phyloP scores from a whole-genome alignment of 495 filamentous ascomycete genomes.

The Neurospora sp. region DNA sequence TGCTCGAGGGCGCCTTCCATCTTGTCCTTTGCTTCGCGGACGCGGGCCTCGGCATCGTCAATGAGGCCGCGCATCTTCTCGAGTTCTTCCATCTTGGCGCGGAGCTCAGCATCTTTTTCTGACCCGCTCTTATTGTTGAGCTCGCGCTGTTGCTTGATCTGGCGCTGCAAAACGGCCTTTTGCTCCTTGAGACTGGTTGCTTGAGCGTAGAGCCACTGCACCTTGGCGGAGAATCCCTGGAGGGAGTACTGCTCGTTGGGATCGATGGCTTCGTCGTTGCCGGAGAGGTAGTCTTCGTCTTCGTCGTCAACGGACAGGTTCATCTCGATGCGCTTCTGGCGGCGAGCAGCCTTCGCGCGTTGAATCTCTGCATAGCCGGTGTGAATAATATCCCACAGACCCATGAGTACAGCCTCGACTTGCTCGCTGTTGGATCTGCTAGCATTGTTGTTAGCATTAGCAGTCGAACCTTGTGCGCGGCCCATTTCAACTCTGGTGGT shows the following conservation, averaged over 20 bases:
- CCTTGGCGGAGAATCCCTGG: slow-evolving; percentile 57
- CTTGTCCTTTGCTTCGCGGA: slow-evolving; percentile 32
- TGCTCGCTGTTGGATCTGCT: slow-evolving; percentile 38
- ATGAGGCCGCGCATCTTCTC: slow-evolving; percentile 41
- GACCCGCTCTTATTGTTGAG: slow-evolving; percentile 59
- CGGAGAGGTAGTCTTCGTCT: slow-evolving; percentile 36
- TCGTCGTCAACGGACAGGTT: slow-evolving; percentile 31
- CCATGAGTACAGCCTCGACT: slow-evolving; percentile 49
- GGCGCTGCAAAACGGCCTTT: slow-evolving; percentile 70
- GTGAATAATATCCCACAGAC: slow-evolving; percentile 65
- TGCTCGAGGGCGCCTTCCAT: slow-evolving; percentile 44
- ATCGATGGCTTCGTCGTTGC: slow-evolving; percentile 39
- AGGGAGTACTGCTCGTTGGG: slow-evolving; percentile 54
- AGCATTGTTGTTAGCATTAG: slow-evolving; percentile 6
- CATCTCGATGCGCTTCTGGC: slow-evolving; percentile 30
- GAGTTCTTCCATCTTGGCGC: slow-evolving; percentile 41
- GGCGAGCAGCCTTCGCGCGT: slow-evolving; percentile 40
- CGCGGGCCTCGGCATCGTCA: slow-evolving; percentile 37
- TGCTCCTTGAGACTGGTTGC: slow-evolving; percentile 65
- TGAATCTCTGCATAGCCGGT: slow-evolving; percentile 51
- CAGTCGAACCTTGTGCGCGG: slow-evolving; percentile 17
- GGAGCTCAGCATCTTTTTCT: slow-evolving; percentile 50
- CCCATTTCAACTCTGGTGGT: slow-evolving; percentile 24
- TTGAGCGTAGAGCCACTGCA: slow-evolving; percentile 62
- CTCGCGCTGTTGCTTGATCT: slow-evolving; percentile 88